Evolutionary conservation across 2,329 filamentous ascomycete species (phyloP).

Genomic region (Penicillium sp.): DNA sequence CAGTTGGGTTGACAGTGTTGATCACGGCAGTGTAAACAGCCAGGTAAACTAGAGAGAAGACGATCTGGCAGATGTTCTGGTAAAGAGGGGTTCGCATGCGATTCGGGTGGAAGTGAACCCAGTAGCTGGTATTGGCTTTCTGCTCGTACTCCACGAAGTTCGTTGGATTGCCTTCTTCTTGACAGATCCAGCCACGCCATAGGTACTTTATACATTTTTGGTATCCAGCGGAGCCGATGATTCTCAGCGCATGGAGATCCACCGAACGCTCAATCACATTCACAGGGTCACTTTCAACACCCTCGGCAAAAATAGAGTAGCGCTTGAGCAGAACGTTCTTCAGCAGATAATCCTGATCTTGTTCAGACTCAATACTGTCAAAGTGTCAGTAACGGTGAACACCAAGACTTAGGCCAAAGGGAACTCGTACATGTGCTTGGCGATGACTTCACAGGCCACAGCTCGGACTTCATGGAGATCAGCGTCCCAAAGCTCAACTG

Average conservation of each 20-base stretch:
- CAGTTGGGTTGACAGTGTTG: conserved; percentile 85
- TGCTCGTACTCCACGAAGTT: conserved; percentile 84
- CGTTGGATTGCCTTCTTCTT: conserved; percentile 87
- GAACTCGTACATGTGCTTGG: conserved; percentile 64
- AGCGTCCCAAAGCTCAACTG: conserved; percentile 86
- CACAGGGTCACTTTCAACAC: conserved; percentile 68
- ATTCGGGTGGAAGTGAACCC: conserved; percentile 85
- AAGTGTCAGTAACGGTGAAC: background rate
- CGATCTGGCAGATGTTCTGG: conserved; percentile 84
- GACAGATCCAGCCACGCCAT: conserved; percentile 95
- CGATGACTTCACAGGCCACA: conserved; percentile 83
- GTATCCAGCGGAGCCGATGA: conserved; percentile 91
- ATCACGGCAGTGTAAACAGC: conserved; percentile 85
- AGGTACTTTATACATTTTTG: conserved; percentile 92
- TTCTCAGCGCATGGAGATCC: conserved; percentile 80
- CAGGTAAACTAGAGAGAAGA: conserved; percentile 80
- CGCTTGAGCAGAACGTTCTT: conserved; percentile 81
- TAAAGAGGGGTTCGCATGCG: conserved; percentile 90
- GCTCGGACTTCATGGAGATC: conserved; percentile 78
- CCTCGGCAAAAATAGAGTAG: conserved; percentile 77
- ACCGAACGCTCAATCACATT: conserved; percentile 94
- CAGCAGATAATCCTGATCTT: conserved; percentile 74
- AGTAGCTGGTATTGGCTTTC: conserved; percentile 74
- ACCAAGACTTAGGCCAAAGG: background rate
- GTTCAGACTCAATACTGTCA: conserved; percentile 76